Evolutionary conservation across 805 yeast genomes (phyloP).

Genomic region (Pichia pseudocactophila): DNA sequence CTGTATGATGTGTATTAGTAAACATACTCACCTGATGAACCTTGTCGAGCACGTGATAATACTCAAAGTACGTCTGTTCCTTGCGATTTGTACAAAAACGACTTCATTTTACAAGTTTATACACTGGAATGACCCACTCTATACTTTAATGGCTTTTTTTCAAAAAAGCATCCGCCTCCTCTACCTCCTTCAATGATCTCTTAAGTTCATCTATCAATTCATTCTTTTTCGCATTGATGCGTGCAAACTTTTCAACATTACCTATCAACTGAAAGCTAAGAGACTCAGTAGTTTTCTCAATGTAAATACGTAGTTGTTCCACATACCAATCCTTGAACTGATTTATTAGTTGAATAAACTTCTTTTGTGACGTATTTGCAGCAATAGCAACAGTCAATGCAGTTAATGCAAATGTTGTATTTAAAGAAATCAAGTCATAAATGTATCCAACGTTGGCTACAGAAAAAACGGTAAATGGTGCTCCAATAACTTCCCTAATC

Average conservation of each 20-base stretch:
- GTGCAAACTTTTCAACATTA: too few relatives aligned
- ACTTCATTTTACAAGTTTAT: too few relatives aligned
- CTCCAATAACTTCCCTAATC: constrained; percentile 17
- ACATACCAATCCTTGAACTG: constrained; percentile 21
- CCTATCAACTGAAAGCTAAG: too few relatives aligned
- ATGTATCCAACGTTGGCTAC: constrained; percentile 21
- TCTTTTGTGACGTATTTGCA: constrained; percentile 20
- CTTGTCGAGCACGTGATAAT: too few relatives aligned
- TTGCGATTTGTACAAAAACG: too few relatives aligned
- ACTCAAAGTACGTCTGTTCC: too few relatives aligned
- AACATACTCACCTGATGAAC: too few relatives aligned
- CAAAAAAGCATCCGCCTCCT: not conserved
- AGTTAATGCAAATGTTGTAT: constrained; percentile 22
- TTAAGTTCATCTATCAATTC: not conserved
- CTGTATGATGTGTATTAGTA: too few relatives aligned
- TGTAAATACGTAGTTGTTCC: constrained; percentile 19
- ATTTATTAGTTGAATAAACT: constrained; percentile 11
- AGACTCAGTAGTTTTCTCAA: constrained; percentile 16
- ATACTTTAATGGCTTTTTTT: not conserved
- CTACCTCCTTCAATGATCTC: too few relatives aligned
- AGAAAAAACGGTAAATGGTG: constrained; percentile 22
- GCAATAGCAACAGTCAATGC: constrained; percentile 23
- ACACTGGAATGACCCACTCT: too few relatives aligned
- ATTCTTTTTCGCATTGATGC: not conserved
- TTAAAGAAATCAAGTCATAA: constrained; percentile 20